Percentiles rank a stretch among this genome's conserved stretches.
Evolutionary conservation across 768 basidiomycete genomes (phyloP).

Genomic region (Strobilomyces confusus): DNA sequence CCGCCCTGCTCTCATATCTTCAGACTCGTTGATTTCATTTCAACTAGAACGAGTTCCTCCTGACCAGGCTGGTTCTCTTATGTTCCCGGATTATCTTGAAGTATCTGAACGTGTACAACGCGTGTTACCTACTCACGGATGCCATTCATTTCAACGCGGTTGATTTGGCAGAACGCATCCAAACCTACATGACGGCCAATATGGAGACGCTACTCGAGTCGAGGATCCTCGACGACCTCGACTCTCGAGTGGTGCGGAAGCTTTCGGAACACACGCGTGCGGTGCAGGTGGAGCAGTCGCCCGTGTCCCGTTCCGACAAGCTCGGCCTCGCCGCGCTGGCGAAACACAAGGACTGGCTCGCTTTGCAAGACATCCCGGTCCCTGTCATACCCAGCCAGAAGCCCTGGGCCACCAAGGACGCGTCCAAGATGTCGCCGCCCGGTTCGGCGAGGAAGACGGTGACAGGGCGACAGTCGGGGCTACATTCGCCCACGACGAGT

Average conservation of each 20-base stretch:
- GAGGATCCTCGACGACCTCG: conserved; percentile 74
- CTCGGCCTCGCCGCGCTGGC: conserved; percentile 54
- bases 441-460: conserved; percentile 14
- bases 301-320: conserved; percentile 54
- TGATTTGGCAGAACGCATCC: conserved; percentile 64
- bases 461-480: neutral
- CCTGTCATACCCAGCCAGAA: conserved; percentile 40
- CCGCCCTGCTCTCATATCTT: neutral
- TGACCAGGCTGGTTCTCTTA: conserved; percentile 79
- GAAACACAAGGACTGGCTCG: conserved; percentile 69
- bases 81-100: conserved; percentile 75
- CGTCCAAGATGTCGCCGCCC: conserved; percentile 32
- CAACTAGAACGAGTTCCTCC: conserved; percentile 74
- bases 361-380: conserved; percentile 60
- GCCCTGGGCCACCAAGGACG: conserved; percentile 21
- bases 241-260: conserved; percentile 58
- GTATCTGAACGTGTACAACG: conserved; percentile 69
- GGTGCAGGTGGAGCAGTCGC: conserved; percentile 63
- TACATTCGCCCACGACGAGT: conserved; percentile 16
- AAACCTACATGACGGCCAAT: conserved; percentile 77
- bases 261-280: conserved; percentile 54
- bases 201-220: conserved; percentile 85
- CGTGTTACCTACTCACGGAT: conserved; percentile 74
- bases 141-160: conserved; percentile 74
- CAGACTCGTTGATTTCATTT: neutral